Evolutionary conservation across 805 yeast genomes (phyloP), one percentile per base, ranked within the genome.

Genomic region (Candida sphagnicola): DNA sequence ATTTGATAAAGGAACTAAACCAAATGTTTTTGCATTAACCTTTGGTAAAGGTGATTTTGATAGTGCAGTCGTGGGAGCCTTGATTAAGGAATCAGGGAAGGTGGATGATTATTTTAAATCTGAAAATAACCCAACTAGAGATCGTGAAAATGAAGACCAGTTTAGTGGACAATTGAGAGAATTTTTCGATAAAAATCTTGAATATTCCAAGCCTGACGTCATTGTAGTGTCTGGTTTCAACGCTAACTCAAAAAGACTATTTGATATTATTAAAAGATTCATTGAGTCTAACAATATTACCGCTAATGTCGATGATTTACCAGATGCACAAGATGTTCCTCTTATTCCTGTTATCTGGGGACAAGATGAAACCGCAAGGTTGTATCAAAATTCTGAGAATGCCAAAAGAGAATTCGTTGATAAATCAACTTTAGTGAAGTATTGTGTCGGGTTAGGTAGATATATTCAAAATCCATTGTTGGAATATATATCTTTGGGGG

Each of bases 391-490:
- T 54, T 86, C 96, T 0, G 74, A 70, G 28, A 74, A 87, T 41
- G 95, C 95, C 0, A 66, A 63, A 4, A 69, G 72, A 34, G 98
- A 93, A 58, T 85, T 85, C 54, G 80, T 95, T 8, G 95, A 86
- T 55, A 84, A 85, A 46, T 80, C 96, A 1, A 73, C 85, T 2
- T 72, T 89, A 44, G 82, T 82, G 10, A 79, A 85, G 51, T 93
- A 91, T 63, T 82, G 93, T 61, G 80, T 90, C 45, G 96, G 88
- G 8, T 70, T 91, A 46, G 98, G 95, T 8, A 80, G 98, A 49
- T 93, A 87, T 57, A 77, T 85, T 40, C 99, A 93, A 62, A 84
- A 86, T 39, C 99, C 99, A n/a, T 58, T 93, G 42, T 62, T 86
- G 50, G 99, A 93, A 61, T 93, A 90, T 57, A 80, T 90, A 41